These are phyloP conservation scores for Paxillus rubicundulus DNA, from an alignment of 768 basidiomycete species.

Conservation along the genomic window DNA sequence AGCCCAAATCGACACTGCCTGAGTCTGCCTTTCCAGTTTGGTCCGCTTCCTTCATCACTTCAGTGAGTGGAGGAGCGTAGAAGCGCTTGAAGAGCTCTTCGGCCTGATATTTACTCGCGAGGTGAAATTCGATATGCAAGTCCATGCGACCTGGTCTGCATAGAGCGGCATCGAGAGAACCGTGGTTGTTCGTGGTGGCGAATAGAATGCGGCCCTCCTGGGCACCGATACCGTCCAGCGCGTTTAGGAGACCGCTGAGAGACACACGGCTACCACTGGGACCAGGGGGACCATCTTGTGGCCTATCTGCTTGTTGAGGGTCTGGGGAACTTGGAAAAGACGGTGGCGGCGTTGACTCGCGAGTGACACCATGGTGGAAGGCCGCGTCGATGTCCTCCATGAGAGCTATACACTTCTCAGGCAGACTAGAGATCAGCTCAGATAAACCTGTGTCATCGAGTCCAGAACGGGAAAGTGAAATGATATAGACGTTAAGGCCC, in stretches of 20 bases:
- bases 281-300: conserved; percentile 1
- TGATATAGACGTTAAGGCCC: conserved; percentile 67
- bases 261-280: conserved; percentile 43
- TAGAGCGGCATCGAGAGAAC: conserved; percentile 68
- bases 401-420: conserved; percentile 69
- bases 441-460: conserved; percentile 62
- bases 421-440: conserved; percentile 58
- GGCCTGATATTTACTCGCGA: conserved; percentile 70
- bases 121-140: conserved; percentile 70
- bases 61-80: conserved; percentile 44
- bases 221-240: conserved; percentile 76
- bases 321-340: background rate
- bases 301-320: conserved; percentile 17
- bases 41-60: background rate
- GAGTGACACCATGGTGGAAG: conserved; percentile 46
- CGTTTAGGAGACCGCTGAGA: conserved; percentile 73
- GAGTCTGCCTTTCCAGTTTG: background rate
- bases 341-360: conserved; percentile 18
- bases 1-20: background rate
- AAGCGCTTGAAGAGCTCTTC: conserved; percentile 64
- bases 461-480: conserved; percentile 61
- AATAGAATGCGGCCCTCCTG: conserved; percentile 82
- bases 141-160: conserved; percentile 81
- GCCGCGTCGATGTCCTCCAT: conserved; percentile 88
- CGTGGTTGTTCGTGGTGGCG: conserved; percentile 76